phyloP scores from a whole-genome alignment of 2,329 filamentous ascomycete genomes.

The Monilinia fructigena region DNA sequence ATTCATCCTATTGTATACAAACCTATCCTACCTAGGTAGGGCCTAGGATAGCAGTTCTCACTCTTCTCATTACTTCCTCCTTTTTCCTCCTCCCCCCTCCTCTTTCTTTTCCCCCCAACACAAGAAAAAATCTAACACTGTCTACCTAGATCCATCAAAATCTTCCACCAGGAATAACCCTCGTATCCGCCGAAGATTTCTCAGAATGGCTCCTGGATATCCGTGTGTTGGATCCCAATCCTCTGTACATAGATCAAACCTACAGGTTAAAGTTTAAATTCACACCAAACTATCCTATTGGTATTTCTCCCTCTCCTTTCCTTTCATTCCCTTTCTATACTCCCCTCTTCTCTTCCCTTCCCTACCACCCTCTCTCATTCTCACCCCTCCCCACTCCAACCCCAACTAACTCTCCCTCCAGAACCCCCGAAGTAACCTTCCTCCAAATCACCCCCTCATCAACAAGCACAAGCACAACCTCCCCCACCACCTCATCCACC shows the following conservation, averaged over 20 bases:
- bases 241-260: constrained; percentile 75
- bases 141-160: constrained; percentile 36
- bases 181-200: constrained; percentile 79
- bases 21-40: neutral
- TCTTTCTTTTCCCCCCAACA: neutral
- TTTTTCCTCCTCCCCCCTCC: neutral
- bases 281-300: constrained; percentile 82
- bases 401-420: constrained; percentile 42
- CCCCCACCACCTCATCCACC: constrained; percentile 78
- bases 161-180: constrained; percentile 66
- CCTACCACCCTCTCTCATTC: constrained; percentile 41
- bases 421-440: constrained; percentile 97
- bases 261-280: constrained; percentile 90
- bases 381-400: constrained; percentile 54
- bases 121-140: neutral
- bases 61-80: constrained; percentile 7
- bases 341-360: constrained; percentile 84
- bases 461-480: constrained; percentile 70
- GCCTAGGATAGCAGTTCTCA: neutral
- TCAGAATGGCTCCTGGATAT: constrained; percentile 94
- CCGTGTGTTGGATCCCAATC: constrained; percentile 83
- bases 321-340: constrained; percentile 51
- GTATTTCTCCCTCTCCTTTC: constrained; percentile 47
- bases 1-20: neutral
- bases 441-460: constrained; percentile 43